These are phyloP conservation scores for Glebionis coronaria DNA, from an alignment of 129 eudicot genomes.

Conservation along the genomic window DNA sequence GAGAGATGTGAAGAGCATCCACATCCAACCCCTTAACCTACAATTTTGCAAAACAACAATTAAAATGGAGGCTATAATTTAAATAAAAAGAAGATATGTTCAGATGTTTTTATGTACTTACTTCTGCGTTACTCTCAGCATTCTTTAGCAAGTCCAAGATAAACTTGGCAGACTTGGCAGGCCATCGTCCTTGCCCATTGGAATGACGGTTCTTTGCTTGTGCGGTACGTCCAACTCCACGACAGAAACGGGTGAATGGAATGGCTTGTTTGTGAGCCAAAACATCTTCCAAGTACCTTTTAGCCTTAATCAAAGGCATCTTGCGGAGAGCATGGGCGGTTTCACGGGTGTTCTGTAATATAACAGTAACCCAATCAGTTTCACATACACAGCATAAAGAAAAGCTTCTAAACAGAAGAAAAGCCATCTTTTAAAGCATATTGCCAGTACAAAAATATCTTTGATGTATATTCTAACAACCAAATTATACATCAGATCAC, in stretches of 20 bases:
- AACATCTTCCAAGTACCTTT: constrained; percentile 65
- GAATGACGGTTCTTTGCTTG: constrained; percentile 64
- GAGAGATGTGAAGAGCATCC: constrained; percentile 44
- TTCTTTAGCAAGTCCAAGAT: constrained; percentile 55
- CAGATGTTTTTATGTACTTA: neutral
- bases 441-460: neutral
- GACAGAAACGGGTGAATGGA: constrained; percentile 63
- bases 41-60: neutral
- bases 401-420: neutral
- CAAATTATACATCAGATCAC: neutral
- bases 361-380: neutral
- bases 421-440: too few relatives aligned
- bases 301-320: constrained; percentile 52
- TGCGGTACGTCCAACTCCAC: constrained; percentile 63
- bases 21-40: constrained; percentile 47
- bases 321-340: constrained; percentile 60
- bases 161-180: constrained; percentile 61
- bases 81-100: neutral
- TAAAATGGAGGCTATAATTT: neutral
- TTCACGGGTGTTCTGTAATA: constrained; percentile 52
- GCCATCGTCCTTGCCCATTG: constrained; percentile 76
- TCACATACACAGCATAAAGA: neutral
- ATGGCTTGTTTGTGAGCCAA: constrained; percentile 62
- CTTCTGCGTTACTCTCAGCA: constrained; percentile 66
- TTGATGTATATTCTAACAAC: neutral